Conservation (phyloP, 257 asterid species). For the Solanum phureja region DNA sequence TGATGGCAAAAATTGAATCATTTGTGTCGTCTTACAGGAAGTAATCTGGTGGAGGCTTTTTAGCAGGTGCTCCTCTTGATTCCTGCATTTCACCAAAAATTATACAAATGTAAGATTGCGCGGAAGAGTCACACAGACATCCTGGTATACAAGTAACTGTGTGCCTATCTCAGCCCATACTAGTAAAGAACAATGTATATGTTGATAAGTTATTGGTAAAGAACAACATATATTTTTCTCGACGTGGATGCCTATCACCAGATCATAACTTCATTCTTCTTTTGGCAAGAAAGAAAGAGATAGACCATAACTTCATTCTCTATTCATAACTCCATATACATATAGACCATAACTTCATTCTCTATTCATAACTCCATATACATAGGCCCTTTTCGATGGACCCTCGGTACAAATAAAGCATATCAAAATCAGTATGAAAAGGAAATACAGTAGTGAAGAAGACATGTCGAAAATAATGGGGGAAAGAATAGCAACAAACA, state of each 20-base stretch:
- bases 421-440: neutral
- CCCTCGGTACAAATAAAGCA: neutral
- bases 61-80: constrained; percentile 77
- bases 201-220: neutral
- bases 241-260: neutral
- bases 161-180: neutral
- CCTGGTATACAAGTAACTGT: neutral
- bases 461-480: neutral
- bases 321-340: neutral
- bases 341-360: neutral
- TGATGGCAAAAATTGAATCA: neutral
- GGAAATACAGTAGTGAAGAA: neutral
- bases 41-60: constrained; percentile 87
- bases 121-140: neutral
- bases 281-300: neutral
- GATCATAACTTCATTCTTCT: neutral
- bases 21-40: constrained; percentile 39
- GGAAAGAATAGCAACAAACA: neutral
- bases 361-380: neutral
- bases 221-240: neutral
- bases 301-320: neutral
- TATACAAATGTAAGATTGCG: neutral
- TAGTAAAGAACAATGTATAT: neutral
- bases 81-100: constrained; percentile 47
- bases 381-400: neutral